Percentiles rank a stretch among this genome's conserved stretches.
Conservation (phyloP, 2,329 filamentous ascomycete species). For the Clarireedia hainanense region DNA sequence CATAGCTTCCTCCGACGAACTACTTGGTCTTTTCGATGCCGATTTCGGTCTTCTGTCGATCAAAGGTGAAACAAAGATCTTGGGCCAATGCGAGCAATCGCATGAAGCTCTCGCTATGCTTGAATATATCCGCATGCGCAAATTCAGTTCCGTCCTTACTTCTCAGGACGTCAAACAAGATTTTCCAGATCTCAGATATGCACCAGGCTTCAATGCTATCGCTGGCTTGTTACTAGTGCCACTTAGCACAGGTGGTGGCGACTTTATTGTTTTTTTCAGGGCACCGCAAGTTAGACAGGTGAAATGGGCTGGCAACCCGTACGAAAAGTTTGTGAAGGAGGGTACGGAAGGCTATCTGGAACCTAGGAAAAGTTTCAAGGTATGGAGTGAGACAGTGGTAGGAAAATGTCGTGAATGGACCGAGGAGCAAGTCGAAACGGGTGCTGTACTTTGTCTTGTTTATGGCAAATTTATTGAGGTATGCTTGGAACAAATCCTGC, state of each 20-base stretch:
- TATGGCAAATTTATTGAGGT: conserved; percentile 85
- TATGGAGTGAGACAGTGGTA: conserved; percentile 67
- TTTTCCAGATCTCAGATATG: conserved; percentile 74
- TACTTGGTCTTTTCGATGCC: conserved; percentile 76
- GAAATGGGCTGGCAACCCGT: conserved; percentile 76
- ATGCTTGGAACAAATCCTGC: not conserved
- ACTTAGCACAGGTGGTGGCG: conserved; percentile 63
- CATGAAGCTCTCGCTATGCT: conserved; percentile 79
- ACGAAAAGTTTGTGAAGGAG: conserved; percentile 67
- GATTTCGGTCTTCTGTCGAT: conserved; percentile 84
- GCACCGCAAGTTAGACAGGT: conserved; percentile 66
- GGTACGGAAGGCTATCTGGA: conserved; percentile 69
- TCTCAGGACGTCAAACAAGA: conserved; percentile 70
- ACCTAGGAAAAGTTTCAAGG: conserved; percentile 70
- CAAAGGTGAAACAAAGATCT: conserved; percentile 77
- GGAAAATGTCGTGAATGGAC: conserved; percentile 84
- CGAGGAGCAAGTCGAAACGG: conserved; percentile 82
- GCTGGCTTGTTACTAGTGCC: conserved; percentile 78
- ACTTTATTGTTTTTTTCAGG: conserved; percentile 92
- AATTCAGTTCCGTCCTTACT: conserved; percentile 65
- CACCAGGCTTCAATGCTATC: conserved; percentile 69
- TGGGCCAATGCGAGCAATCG: conserved; percentile 65
- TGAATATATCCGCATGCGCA: conserved; percentile 74
- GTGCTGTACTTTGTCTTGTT: conserved; percentile 77
- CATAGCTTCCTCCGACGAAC: conserved; percentile 78